Evolutionary conservation across 2,329 filamentous ascomycete species (phyloP).

Genomic region (Venturiaceae sp.): DNA sequence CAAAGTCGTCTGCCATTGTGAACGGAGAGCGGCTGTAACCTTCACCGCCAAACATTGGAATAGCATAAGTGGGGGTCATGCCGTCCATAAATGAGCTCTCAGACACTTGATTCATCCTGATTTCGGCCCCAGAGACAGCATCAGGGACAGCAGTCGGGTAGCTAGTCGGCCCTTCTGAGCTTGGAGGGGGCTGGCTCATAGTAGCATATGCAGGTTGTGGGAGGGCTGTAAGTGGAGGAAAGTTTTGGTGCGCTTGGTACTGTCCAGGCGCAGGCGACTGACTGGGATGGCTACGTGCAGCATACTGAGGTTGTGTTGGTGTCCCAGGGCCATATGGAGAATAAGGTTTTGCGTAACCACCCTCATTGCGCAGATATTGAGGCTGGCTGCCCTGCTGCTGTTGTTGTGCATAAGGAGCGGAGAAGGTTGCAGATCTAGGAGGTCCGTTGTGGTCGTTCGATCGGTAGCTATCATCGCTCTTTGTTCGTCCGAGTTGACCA

Average conservation of each 20-base stretch:
- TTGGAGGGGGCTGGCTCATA: conserved; percentile 13
- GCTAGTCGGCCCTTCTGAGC: background rate
- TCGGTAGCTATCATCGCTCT: conserved; percentile 23
- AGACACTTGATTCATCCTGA: conserved; percentile 10
- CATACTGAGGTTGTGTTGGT: conserved; percentile 15
- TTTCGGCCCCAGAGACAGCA: background rate
- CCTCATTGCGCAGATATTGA: conserved; percentile 1
- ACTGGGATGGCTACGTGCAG: conserved; percentile 37
- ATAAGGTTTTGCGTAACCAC: conserved; percentile 3
- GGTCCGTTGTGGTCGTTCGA: background rate
- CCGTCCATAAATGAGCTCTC: conserved; percentile 28
- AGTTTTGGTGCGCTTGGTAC: conserved; percentile 53
- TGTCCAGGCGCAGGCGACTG: conserved; percentile 23
- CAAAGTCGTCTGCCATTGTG: conserved; percentile 78
- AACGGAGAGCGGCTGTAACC: conserved; percentile 80
- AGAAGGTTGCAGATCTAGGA: conserved; percentile 1
- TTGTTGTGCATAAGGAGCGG: background rate
- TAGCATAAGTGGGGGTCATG: conserved; percentile 47
- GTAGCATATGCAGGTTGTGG: conserved; percentile 38
- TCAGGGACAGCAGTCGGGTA: background rate
- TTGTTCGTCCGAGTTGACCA: conserved; percentile 20
- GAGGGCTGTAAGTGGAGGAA: conserved; percentile 49
- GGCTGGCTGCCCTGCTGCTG: background rate
- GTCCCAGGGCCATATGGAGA: conserved; percentile 2
- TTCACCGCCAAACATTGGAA: conserved; percentile 81